Evolutionary conservation across 2,329 filamentous ascomycete genomes (phyloP).

Genomic region (Arachnomyces sp.): DNA sequence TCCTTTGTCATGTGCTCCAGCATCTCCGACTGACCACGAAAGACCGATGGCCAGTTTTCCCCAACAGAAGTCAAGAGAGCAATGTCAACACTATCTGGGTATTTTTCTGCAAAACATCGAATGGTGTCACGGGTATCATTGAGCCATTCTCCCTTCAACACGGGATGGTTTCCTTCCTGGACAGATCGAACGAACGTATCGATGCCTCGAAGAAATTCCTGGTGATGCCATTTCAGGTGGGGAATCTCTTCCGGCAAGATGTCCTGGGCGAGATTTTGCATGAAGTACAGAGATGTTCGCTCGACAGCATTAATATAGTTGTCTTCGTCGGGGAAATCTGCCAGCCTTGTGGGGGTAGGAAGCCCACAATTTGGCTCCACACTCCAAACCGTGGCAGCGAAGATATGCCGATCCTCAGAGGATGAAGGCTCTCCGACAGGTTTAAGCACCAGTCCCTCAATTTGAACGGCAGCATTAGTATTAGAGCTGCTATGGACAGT

Average conservation of each 20-base stretch:
- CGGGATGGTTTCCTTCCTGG: neutral
- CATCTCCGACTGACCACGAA: constrained; percentile 2
- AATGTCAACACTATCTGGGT: constrained; percentile 5
- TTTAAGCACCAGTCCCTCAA: neutral
- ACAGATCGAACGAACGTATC: too few species aligned
- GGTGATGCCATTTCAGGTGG: neutral
- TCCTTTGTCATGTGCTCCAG: constrained; percentile 1
- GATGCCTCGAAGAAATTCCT: too few species aligned
- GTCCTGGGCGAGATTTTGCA: too few species aligned
- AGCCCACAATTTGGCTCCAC: neutral
- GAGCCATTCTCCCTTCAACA: neutral
- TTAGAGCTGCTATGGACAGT: too few species aligned
- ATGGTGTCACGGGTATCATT: too few species aligned
- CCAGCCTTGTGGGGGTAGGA: neutral
- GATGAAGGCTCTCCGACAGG: neutral
- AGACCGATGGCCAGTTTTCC: neutral
- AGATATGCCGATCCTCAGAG: neutral
- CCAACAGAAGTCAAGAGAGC: constrained; percentile 4
- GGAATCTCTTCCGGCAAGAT: too few species aligned
- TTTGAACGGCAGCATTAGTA: neutral
- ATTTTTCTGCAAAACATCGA: neutral
- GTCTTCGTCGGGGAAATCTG: neutral
- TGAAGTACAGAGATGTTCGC: too few species aligned
- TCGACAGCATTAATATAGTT: neutral
- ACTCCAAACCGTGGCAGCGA: neutral